Evolutionary conservation across 139 green algal species (phyloP).

Genomic region (Limnomonas spitsbergensis): DNA sequence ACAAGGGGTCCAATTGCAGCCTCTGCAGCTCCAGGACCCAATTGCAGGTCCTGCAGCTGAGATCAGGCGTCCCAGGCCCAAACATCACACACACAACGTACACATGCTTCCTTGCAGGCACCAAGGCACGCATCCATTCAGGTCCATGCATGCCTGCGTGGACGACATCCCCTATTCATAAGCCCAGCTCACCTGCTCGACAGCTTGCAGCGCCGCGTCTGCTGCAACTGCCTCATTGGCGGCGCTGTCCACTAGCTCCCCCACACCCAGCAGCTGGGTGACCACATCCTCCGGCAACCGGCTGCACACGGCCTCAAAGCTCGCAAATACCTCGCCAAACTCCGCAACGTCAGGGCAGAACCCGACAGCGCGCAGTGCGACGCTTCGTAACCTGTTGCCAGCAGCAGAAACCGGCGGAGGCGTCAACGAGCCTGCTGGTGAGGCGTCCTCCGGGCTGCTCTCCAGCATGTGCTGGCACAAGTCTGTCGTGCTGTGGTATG

Average conservation of each 20-base stretch:
- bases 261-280: background rate
- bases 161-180: background rate
- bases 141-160: background rate
- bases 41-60: too few relatives aligned
- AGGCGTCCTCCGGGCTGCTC: too few relatives aligned
- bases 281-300: background rate
- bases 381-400: background rate
- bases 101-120: too few relatives aligned
- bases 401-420: too few relatives aligned
- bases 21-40: too few relatives aligned
- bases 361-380: background rate
- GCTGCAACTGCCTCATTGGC: constrained; percentile 15
- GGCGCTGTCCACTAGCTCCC: background rate
- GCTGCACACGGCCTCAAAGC: background rate
- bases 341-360: constrained; percentile 6
- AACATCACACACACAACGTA: too few relatives aligned
- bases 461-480: too few relatives aligned
- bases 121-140: background rate
- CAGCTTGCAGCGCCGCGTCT: constrained; percentile 17
- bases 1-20: background rate
- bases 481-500: too few relatives aligned
- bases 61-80: too few relatives aligned
- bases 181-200: constrained; percentile 23
- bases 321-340: constrained; percentile 7
- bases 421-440: too few relatives aligned